Evolutionary conservation across 1,284 basidiomycete species (phyloP), one percentile per base, ranked within the genome.

Genomic region (Tilletia indica): DNA sequence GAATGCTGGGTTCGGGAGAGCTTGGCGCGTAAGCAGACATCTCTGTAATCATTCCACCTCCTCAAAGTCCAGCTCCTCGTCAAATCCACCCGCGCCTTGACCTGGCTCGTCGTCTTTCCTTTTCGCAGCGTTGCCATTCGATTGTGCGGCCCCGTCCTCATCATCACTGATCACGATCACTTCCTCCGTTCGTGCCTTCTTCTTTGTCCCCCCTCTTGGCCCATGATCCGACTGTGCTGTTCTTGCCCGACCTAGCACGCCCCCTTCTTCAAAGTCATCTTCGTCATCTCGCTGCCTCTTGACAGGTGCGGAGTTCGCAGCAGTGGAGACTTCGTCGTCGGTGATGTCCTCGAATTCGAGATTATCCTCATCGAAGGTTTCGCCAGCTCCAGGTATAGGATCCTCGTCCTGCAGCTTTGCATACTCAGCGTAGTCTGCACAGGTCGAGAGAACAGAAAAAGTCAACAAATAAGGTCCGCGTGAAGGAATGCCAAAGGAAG

Each of bases 401-500:
- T 74, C 73, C 42, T 76, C 76, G 2, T 77, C 73, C 25, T 78
- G 76, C 21, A 82, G 74, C 67, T 74, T 72, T 6, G 81, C 78
- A 67, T 82, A 83, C 39, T 78, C 77, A 12, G 78, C 77, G 47
- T 82, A 83, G 76, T 83, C 73, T 74, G 66, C 34, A 64, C 16
- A 45, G 3, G 42, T 45, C 42, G 42, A 9, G 42, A 31, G 25
- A 31, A 31, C 25, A 31, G 25, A 31, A 11, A 2, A 48, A 48
- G 47, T 48, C 47, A 48, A n/a, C 47, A n/a, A 11, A 12, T 11
- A n/a, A 48, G 11, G 47, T 48, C 47, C 11, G 47, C 12, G 12
- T 48, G 71, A 31, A 6, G 49, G 31, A 31, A 31, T 31, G 25
- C 25, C 25, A 19, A 45, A 16, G 6, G 39, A 4, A 49, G 5